Evolutionary conservation across 306 rosid species (phyloP).

Genomic region (Gastrolobium bilobum): DNA sequence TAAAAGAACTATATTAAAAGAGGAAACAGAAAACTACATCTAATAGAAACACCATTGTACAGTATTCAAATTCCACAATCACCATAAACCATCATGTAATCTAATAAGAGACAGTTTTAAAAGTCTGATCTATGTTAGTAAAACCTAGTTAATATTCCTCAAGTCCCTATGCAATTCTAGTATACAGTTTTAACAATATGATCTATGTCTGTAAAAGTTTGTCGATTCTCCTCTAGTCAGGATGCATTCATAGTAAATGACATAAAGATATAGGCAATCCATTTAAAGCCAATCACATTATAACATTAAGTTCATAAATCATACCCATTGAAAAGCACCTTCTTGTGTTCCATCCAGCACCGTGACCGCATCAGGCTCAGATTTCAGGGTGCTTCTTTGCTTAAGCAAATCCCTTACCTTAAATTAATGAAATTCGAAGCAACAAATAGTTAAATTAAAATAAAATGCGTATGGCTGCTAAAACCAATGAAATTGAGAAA

Average conservation of each 20-base stretch:
- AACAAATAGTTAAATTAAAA: background rate
- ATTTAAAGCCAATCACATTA: background rate
- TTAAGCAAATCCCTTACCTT: slow-evolving; percentile 89
- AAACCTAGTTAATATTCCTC: slow-evolving; percentile 28
- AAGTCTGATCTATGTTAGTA: background rate
- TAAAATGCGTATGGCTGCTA: background rate
- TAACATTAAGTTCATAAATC: slow-evolving; percentile 48
- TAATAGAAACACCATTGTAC: background rate
- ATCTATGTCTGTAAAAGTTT: background rate
- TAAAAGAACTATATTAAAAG: background rate
- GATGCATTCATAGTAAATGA: slow-evolving; percentile 31
- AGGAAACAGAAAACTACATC: slow-evolving; percentile 13
- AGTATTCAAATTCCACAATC: slow-evolving; percentile 19
- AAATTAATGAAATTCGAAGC: slow-evolving; percentile 34
- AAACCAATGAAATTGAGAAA: slow-evolving; percentile 37
- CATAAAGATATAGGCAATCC: background rate
- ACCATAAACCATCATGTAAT: slow-evolving; percentile 35
- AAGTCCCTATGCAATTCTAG: background rate
- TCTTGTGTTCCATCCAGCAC: slow-evolving; percentile 97
- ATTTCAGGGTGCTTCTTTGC: slow-evolving; percentile 67
- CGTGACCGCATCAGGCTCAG: slow-evolving; percentile 67
- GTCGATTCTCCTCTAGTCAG: slow-evolving; percentile 35
- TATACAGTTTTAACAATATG: background rate
- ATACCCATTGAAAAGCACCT: slow-evolving; percentile 97
- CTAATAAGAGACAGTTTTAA: slow-evolving; percentile 21